phyloP scores from a whole-genome alignment of 257 asterid species.

The Striga asiatica region DNA sequence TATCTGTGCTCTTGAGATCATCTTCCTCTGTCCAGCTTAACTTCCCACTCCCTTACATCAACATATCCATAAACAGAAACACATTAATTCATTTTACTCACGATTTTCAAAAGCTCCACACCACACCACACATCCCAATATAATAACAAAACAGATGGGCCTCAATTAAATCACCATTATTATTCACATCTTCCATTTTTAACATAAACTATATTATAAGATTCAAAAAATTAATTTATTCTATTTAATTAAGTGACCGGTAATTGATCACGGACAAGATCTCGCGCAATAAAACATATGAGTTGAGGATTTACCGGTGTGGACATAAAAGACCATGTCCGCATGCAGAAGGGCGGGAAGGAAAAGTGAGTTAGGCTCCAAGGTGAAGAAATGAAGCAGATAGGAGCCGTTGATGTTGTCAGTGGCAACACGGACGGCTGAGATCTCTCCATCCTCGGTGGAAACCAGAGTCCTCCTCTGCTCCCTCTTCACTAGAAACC shows the following conservation, averaged over 20 bases:
- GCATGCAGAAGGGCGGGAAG: constrained; percentile 69
- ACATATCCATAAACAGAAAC: neutral
- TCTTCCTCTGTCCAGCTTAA: constrained; percentile 50
- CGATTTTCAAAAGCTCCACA: neutral
- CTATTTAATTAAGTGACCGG: too few species aligned
- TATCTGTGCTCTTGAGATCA: constrained; percentile 20
- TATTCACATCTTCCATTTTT: too few species aligned
- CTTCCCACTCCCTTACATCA: constrained; percentile 66
- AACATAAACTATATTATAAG: too few species aligned
- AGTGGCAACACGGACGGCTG: constrained; percentile 28
- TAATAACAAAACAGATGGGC: too few species aligned
- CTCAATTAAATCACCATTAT: too few species aligned
- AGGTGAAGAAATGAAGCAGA: constrained; percentile 64
- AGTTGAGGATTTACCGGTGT: constrained; percentile 77
- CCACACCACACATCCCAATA: too few species aligned
- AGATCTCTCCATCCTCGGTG: constrained; percentile 55
- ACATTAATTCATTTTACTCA: neutral
- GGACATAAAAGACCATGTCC: constrained; percentile 80
- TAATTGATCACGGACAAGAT: too few species aligned
- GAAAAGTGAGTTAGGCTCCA: constrained; percentile 71
- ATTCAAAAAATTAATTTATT: too few species aligned
- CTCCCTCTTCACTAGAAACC: constrained; percentile 30
- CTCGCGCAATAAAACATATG: too few species aligned
- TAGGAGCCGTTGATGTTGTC: constrained; percentile 30
- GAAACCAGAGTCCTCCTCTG: constrained; percentile 27